Conservation (phyloP, 352 stramenopile genomes). For the Pythium utonaiense region DNA sequence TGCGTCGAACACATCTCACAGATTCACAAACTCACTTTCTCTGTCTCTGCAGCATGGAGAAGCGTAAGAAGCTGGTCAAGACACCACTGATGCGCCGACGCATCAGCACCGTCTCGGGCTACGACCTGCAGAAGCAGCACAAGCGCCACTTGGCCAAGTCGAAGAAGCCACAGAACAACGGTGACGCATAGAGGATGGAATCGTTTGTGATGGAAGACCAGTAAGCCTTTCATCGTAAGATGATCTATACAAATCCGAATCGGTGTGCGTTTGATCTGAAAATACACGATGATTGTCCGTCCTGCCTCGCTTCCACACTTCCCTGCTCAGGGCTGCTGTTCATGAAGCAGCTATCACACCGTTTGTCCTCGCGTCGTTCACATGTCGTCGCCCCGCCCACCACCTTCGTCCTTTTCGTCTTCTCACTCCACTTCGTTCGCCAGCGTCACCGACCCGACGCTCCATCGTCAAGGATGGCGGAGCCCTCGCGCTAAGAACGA, state of each 20-base stretch:
- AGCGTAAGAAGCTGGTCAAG: constrained; percentile 82
- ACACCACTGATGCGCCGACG: constrained; percentile 61
- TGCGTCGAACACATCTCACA: not conserved
- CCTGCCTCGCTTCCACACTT: no score
- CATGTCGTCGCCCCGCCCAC: constrained; percentile 13
- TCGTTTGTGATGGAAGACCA: no score
- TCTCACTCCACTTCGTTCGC: constrained; percentile 37
- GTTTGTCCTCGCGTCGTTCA: not conserved
- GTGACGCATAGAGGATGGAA: not conserved
- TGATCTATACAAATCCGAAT: no score
- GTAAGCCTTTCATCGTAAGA: no score
- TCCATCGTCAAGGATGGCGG: constrained; percentile 52
- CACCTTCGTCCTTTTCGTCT: not conserved
- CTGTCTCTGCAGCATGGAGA: constrained; percentile 37
- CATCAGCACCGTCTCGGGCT: constrained; percentile 85
- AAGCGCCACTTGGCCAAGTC: constrained; percentile 46
- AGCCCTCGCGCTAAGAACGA: constrained; percentile 33
- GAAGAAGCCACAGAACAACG: not conserved
- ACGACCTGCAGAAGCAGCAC: constrained; percentile 83
- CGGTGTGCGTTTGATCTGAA: no score
- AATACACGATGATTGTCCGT: no score
- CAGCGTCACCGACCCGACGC: constrained; percentile 46
- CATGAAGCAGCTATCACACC: no score
- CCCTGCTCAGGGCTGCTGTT: no score
- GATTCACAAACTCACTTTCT: not conserved